Evolutionary conservation across 257 asterid species (phyloP), one percentile per base, ranked within the genome.

Genomic region (Forsythia suspensa): DNA sequence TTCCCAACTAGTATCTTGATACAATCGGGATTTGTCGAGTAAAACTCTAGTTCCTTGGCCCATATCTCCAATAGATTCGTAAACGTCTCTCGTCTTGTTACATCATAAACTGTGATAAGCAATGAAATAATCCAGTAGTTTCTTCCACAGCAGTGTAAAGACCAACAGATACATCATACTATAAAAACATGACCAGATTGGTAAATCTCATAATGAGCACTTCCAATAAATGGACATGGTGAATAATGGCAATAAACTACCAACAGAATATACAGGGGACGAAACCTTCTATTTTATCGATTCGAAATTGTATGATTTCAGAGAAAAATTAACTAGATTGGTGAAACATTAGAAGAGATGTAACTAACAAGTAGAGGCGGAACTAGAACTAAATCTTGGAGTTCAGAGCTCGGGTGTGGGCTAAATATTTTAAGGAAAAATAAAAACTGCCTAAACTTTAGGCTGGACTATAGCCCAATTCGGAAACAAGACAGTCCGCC

Each of bases 61-160:
- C 98, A 92, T 6, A 86, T 89, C 77, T 83, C 81, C 46, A 91
- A 89, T 41, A 94, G 88, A 76, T 83, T 92, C 18, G 88, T 92
- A 82, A 94, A 94, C 20, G 93, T 91, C 82, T 89, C 96, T 80
- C 97, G 85, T 74, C 96, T 90, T 63, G 98, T 94, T 43, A 94
- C 97, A 74, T 94, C 98, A 72, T 94, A 94, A 57, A 87, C 98
- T 94, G 59, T 20, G 59, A 72, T 43, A 36, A 40, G 71, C 41
- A 68, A 55, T 67, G 18, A 34, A 72, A 46, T 7, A 40, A 24
- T 15, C 46, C 48, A 63, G 24, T 13, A 44, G 37, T 70, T 59
- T 80, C 55, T 69, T 24, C 65, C 59, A 48, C 20, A 68, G 21
- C 20, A 71, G 72, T 1, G 8, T 41, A 71, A 71, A 41, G 42